phyloP scores from a whole-genome alignment of 306 rosid species.

The Sophora flavescens region DNA sequence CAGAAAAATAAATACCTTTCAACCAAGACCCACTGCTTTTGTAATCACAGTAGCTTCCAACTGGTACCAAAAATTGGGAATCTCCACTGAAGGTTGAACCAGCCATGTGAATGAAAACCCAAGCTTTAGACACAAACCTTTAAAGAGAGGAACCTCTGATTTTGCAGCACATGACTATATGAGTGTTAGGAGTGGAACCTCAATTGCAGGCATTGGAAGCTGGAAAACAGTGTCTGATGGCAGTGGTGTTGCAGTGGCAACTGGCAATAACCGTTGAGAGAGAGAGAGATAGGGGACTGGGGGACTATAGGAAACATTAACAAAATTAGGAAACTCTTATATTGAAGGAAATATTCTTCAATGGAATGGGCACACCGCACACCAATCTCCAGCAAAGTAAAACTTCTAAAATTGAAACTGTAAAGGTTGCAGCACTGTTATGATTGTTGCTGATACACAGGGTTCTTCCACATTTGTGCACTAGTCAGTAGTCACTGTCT shows the following conservation, averaged over 20 bases:
- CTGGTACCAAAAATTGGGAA: conserved; percentile 15
- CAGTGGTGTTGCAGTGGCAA: background rate
- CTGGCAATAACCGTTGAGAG: background rate
- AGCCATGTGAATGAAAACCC: background rate
- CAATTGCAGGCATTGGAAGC: conserved; percentile 5
- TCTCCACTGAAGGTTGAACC: conserved; percentile 22
- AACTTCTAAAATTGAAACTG: background rate
- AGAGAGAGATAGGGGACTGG: background rate
- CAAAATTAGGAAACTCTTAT: background rate
- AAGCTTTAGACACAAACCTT: conserved; percentile 5
- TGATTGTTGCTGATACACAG: background rate
- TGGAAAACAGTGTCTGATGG: background rate
- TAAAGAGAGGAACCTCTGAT: background rate
- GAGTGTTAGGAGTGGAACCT: background rate
- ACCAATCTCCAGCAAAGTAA: conserved; percentile 7
- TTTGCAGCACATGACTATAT: conserved; percentile 1
- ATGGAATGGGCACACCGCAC: background rate
- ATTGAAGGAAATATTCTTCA: background rate
- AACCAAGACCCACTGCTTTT: background rate
- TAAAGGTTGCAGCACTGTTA: background rate
- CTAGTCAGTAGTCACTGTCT: conserved; percentile 4
- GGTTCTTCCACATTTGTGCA: background rate
- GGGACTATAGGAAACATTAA: background rate
- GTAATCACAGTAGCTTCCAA: background rate
- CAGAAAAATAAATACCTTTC: conserved; percentile 16